Evolutionary conservation across 768 basidiomycete species (phyloP).

Genomic region (Rhizopogon vesiculosus): DNA sequence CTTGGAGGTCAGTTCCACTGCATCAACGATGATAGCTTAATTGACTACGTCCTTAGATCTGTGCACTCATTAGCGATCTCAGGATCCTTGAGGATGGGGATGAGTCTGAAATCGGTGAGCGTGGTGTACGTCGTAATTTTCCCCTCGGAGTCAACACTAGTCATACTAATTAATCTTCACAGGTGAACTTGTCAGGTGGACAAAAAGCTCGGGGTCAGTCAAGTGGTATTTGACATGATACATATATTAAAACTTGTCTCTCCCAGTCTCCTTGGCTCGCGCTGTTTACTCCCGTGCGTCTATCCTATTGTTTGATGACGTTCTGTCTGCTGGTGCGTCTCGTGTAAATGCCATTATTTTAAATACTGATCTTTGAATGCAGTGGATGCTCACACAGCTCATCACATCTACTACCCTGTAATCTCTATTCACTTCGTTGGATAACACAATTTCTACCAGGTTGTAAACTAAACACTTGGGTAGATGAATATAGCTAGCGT

Average conservation of each 20-base stretch:
- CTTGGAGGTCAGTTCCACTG: constrained; percentile 47
- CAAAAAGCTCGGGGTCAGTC: constrained; percentile 62
- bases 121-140: constrained; percentile 47
- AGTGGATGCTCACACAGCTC: constrained; percentile 86
- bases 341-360: background rate
- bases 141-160: background rate
- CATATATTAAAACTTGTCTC: background rate
- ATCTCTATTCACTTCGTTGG: too few species aligned
- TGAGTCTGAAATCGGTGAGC: constrained; percentile 83
- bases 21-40: background rate
- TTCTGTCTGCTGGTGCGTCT: constrained; percentile 43
- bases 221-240: background rate
- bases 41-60: constrained; percentile 13
- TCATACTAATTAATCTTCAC: background rate
- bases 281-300: constrained; percentile 90
- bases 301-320: constrained; percentile 80
- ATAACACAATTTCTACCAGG: too few species aligned
- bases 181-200: constrained; percentile 42
- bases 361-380: constrained; percentile 1
- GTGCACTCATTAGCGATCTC: constrained; percentile 69
- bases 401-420: constrained; percentile 74
- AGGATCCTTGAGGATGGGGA: constrained; percentile 86
- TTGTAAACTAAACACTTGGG: too few species aligned
- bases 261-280: constrained; percentile 65
- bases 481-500: too few species aligned